A percentile compares a stretch with the other conserved stretches of the same genome.
phyloP scores from a whole-genome alignment of 1,284 basidiomycete genomes.

The Neotropicomus parvogracilis region DNA sequence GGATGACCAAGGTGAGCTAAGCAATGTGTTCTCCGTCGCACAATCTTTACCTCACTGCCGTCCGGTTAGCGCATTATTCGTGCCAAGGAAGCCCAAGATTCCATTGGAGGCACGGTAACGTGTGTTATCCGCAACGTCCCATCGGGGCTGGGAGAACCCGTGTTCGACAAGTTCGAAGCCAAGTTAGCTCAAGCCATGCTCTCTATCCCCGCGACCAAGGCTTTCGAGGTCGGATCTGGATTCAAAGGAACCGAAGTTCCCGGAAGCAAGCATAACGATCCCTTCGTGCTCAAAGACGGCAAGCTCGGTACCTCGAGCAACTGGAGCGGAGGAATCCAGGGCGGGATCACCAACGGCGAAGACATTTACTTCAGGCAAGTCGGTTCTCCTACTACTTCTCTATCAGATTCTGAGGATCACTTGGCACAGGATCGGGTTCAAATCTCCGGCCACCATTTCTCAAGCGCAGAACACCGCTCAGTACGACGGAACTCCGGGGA shows the following conservation, averaged over 20 bases:
- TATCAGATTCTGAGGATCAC: conserved; percentile 6
- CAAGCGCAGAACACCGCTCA: conserved; percentile 88
- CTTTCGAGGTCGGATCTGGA: conserved; percentile 96
- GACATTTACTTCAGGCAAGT: conserved; percentile 93
- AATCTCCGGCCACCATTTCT: conserved; percentile 97
- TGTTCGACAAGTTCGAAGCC: conserved; percentile 99
- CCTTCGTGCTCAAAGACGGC: conserved; percentile 75
- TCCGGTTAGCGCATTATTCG: conserved; percentile 78
- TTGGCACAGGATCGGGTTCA: conserved; percentile 82
- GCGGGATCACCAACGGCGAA: conserved; percentile 97
- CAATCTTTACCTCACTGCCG: conserved; percentile 6
- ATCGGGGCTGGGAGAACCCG: conserved; percentile 91
- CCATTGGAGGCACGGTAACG: conserved; percentile 95
- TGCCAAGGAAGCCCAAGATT: conserved; percentile 89
- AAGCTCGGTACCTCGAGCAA: conserved; percentile 85
- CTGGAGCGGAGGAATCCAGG: conserved; percentile 97
- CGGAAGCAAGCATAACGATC: conserved; percentile 92
- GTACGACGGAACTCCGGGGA: conserved; percentile 88
- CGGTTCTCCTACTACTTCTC: not conserved
- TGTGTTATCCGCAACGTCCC: conserved; percentile 93
- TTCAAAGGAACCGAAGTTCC: conserved; percentile 96
- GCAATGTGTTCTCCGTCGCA: conserved; percentile 1
- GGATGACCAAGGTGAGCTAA: conserved; percentile 77
- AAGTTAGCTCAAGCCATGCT: conserved; percentile 97
- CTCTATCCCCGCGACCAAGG: conserved; percentile 97